Conservation (phyloP, 1,284 basidiomycete species). For the Ustilago vetiveriae region DNA sequence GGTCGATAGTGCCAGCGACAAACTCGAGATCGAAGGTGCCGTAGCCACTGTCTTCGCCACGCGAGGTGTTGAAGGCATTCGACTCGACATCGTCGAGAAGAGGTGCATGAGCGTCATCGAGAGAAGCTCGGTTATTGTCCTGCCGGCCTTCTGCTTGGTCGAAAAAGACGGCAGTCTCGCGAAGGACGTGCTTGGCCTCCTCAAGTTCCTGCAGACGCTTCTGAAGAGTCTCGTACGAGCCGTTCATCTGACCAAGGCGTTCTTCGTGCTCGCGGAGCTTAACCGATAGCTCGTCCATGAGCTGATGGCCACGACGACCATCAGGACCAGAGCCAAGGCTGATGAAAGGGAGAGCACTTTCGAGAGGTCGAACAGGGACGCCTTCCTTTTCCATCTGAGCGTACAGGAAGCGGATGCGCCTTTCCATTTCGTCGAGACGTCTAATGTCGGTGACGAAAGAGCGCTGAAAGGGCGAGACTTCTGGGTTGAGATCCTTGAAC, state of each 20-base stretch:
- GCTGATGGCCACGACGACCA: conserved; percentile 76
- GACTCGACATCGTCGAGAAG: conserved; percentile 84
- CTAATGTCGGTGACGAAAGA: conserved; percentile 96
- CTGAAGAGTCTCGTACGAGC: conserved; percentile 87
- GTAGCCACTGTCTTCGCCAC: conserved; percentile 67
- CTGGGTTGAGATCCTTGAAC: conserved; percentile 97
- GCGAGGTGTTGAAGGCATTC: conserved; percentile 69
- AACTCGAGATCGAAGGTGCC: conserved; percentile 82
- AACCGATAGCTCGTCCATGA: conserved; percentile 90
- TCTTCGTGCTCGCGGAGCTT: conserved; percentile 88
- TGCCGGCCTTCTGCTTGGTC: conserved; percentile 85
- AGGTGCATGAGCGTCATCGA: conserved; percentile 85
- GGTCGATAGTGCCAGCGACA: conserved; percentile 95
- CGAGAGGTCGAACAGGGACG: conserved; percentile 75
- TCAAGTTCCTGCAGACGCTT: conserved; percentile 86
- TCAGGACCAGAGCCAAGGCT: conserved; percentile 71
- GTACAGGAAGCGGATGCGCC: conserved; percentile 88
- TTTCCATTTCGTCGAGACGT: conserved; percentile 92
- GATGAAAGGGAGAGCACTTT: conserved; percentile 65
- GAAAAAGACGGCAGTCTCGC: conserved; percentile 97
- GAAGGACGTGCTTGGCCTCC: conserved; percentile 87
- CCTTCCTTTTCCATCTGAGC: conserved; percentile 84
- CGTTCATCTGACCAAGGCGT: conserved; percentile 89
- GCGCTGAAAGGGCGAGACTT: conserved; percentile 96
- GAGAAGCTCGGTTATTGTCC: conserved; percentile 81